phyloP scores from a whole-genome alignment of 345 rosid genomes.

The Rubroshorea leprosula region DNA sequence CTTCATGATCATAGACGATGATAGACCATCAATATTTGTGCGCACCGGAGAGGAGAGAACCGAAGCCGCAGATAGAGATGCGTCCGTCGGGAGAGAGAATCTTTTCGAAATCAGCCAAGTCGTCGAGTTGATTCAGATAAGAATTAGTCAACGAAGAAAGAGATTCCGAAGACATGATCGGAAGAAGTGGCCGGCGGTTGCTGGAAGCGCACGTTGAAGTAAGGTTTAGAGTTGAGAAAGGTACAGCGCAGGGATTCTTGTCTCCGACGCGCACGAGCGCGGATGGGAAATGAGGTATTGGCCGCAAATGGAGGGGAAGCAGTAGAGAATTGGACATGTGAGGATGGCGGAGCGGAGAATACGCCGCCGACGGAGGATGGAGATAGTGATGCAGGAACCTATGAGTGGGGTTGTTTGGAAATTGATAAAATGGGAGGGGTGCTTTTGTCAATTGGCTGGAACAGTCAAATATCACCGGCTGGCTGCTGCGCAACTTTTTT shows the following conservation, averaged over 20 bases:
- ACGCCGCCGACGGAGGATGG: too few species aligned
- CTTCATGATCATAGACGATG: background rate
- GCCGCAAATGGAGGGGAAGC: too few species aligned
- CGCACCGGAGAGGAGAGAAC: conserved; percentile 88
- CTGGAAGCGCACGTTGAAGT: background rate
- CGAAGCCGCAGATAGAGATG: conserved; percentile 89
- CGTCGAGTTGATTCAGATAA: conserved; percentile 36
- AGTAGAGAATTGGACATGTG: too few species aligned
- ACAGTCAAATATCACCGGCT: too few species aligned
- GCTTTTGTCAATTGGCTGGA: too few species aligned
- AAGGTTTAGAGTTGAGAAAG: background rate
- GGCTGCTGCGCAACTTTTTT: too few species aligned
- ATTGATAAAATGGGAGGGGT: background rate
- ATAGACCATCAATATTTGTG: background rate
- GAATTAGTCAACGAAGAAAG: conserved; percentile 13
- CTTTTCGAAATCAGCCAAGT: conserved; percentile 54
- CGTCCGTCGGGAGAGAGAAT: conserved; percentile 51
- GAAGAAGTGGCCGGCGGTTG: conserved; percentile 14
- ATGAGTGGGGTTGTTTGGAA: too few species aligned
- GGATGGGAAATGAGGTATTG: too few species aligned
- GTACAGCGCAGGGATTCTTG: too few species aligned
- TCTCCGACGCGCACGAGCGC: too few species aligned
- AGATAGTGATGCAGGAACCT: too few species aligned
- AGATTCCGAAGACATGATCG: conserved; percentile 19
- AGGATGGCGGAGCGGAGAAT: too few species aligned